phyloP scores from a whole-genome alignment of 345 rosid genomes.

The Conringia planisiliqua region DNA sequence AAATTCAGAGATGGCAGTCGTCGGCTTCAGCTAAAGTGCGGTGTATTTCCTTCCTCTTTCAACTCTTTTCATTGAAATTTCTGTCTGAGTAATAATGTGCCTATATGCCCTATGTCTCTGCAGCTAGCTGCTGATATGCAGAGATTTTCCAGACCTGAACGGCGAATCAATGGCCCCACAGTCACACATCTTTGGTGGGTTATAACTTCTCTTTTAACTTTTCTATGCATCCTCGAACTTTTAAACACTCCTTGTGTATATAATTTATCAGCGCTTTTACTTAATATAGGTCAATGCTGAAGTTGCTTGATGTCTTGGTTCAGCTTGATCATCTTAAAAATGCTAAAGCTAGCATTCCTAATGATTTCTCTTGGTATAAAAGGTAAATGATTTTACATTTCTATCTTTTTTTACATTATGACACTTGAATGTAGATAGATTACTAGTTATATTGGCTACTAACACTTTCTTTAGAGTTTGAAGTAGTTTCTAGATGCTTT shows the following conservation, averaged over 20 bases:
- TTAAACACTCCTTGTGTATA: not conserved
- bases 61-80: slow-evolving; percentile 2
- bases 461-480: not conserved
- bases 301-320: slow-evolving; percentile 90
- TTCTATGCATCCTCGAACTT: not conserved
- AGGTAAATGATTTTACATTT: slow-evolving; percentile 44
- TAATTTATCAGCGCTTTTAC: slow-evolving; percentile 17
- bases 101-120: slow-evolving; percentile 22
- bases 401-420: not conserved
- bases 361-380: slow-evolving; percentile 99
- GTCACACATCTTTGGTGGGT: slow-evolving; percentile 87
- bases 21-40: slow-evolving; percentile 88
- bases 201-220: not conserved
- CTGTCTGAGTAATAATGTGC: slow-evolving; percentile 12
- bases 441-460: not conserved
- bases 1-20: slow-evolving; percentile 97
- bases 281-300: slow-evolving; percentile 81
- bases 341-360: slow-evolving; percentile 99
- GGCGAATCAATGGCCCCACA: slow-evolving; percentile 96
- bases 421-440: not conserved
- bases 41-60: not conserved
- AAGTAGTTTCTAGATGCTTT: not conserved
- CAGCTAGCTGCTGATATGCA: slow-evolving; percentile 99
- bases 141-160: slow-evolving; percentile 96
- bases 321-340: slow-evolving; percentile 99